Conservation (phyloP, 352 stramenopile species). For the Phytopythium mirpurense region DNA sequence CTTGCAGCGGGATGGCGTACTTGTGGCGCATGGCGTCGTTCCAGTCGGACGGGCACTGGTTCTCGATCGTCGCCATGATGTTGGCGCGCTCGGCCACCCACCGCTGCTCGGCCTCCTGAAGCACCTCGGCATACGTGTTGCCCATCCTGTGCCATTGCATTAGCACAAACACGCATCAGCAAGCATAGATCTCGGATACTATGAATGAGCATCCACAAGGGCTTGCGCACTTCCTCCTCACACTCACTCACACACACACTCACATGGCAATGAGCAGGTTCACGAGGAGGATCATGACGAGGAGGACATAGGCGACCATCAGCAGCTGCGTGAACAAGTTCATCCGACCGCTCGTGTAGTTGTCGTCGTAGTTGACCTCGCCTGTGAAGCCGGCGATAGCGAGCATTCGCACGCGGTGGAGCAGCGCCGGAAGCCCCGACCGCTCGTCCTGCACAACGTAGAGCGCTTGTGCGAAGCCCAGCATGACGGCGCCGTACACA, state of each 20-base stretch:
- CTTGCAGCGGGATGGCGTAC: conserved; percentile 38
- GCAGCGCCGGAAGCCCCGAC: conserved; percentile 17
- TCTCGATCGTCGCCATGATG: conserved; percentile 59
- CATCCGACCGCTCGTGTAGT: conserved; percentile 37
- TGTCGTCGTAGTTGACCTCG: conserved; percentile 61
- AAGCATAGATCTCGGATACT: too few relatives aligned
- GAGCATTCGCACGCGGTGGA: conserved; percentile 44
- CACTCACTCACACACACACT: too few relatives aligned
- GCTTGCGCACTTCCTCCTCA: too few relatives aligned
- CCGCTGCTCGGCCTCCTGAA: conserved; percentile 52
- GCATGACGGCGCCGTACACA: conserved; percentile 49
- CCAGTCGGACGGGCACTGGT: conserved; percentile 27
- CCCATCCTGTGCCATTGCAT: conserved; percentile 36
- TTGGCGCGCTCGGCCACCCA: conserved; percentile 63
- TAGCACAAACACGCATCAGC: conserved; percentile 2
- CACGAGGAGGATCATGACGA: conserved; percentile 62
- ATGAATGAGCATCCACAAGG: too few relatives aligned
- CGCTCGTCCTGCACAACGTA: conserved; percentile 51
- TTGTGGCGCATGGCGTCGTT: conserved; percentile 29
- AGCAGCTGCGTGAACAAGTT: conserved; percentile 41
- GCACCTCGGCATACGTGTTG: conserved; percentile 55
- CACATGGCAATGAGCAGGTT: conserved; percentile 69
- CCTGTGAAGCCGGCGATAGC: conserved; percentile 52
- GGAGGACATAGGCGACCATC: conserved; percentile 53
- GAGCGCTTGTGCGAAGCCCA: conserved; percentile 46